Evolutionary conservation across 805 yeast species (phyloP), one percentile per base, ranked within the genome.

Genomic region (Starmera caribaea): DNA sequence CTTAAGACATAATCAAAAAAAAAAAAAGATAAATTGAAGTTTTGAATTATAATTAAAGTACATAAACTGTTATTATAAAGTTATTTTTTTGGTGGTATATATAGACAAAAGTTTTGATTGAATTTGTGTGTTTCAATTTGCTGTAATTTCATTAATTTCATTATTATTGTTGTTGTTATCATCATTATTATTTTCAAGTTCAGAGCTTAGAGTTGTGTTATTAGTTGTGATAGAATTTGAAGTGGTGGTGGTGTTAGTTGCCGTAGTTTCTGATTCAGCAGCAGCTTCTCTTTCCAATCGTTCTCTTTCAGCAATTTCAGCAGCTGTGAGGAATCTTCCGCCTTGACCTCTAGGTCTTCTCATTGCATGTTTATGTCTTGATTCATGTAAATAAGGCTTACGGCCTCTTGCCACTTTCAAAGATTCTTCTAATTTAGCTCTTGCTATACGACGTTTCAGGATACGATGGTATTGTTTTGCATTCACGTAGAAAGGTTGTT

Each of bases 281-380:
- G 34, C 49, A 16, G 42, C 53, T 38, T 52, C 55, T 48, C 49
- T 55, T 39, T 57, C 68, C 43, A 57, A 56, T 38, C 68, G 55
- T 38, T 78, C 82, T 41, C 72, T 63, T 45, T 72, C 81, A 11
- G 75, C 80, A 35, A 74, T 81, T 46, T 76, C 85, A 10, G 96
- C 95, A 12, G 97, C 96, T 1, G 99, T 92, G 43, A 92, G 63
- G 50, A 92, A 92, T 44, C 99, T 70, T 7, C 99, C 99, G 28
- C 98, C 98, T 64, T 92, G 97, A 24, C 99, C 99, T 51, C 99
- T 76, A 13, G 98, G 97, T 58, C 99, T 75, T 57, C 97, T 74
- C 98, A 92, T 92, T 3, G 99, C 99, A 59, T 92, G 99, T 58
- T 92, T 90, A 59, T 92, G 99, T 52, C 99, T 73, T 15, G 96